Evolutionary conservation across 2,329 filamentous ascomycete genomes (phyloP).

Genomic region (Fulvia fulva): DNA sequence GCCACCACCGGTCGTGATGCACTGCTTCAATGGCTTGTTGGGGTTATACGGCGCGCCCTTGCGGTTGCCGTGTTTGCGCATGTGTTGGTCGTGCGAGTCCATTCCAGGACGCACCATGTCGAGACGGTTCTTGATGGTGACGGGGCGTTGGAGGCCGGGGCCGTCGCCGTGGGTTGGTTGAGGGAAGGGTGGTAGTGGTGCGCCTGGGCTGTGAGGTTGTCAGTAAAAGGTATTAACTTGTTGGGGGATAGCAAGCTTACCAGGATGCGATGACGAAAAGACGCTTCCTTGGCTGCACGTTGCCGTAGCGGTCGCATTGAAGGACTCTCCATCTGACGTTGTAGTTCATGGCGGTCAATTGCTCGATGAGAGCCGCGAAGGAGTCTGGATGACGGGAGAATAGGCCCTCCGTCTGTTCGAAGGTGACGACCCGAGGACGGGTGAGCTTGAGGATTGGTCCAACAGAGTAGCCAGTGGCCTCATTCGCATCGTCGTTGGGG

Average conservation of each 20-base stretch:
- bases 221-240: neutral
- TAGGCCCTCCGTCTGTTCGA: conserved; percentile 76
- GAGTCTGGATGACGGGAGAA: conserved; percentile 43
- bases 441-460: conserved; percentile 51
- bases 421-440: conserved; percentile 65
- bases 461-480: conserved; percentile 50
- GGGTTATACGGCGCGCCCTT: conserved; percentile 42
- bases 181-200: conserved; percentile 64
- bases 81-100: conserved; percentile 6
- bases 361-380: conserved; percentile 58
- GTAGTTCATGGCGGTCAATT: conserved; percentile 63
- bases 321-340: conserved; percentile 66
- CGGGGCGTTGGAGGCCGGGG: conserved; percentile 31
- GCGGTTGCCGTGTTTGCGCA: conserved; percentile 3
- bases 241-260: conserved; percentile 37
- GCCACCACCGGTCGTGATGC: conserved; percentile 61
- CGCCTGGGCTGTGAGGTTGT: conserved; percentile 58
- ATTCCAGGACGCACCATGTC: conserved; percentile 27
- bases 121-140: conserved; percentile 44
- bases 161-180: conserved; percentile 28
- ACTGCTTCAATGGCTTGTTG: conserved; percentile 48
- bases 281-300: conserved; percentile 47
- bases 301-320: conserved; percentile 46
- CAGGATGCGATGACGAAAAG: conserved; percentile 52
- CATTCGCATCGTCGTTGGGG: conserved; percentile 62